Base-by-base conservation (phyloP, 129 eudicot genomes). In the Pittosporum tobira region DNA sequence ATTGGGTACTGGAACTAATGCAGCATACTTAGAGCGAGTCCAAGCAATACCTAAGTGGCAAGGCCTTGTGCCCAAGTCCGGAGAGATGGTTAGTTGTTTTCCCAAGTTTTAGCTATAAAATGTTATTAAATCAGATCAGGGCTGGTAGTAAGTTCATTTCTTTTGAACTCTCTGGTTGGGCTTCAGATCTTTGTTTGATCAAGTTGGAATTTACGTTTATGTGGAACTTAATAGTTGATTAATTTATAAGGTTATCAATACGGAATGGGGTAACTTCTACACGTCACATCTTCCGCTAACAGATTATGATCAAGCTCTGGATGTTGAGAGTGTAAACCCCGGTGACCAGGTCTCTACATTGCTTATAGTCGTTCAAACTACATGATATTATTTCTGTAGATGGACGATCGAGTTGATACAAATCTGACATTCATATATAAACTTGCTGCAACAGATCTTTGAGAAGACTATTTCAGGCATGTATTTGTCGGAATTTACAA, bases 1-100 rank as follows among this genome's bases (percentile, higher is more conserved):
- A 20, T 75, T 88, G 62, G 96, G 96, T 16, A 88, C 96, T 8
- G 96, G 96, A 73, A 84, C 96, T 38, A 88, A 88, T 78, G 96
- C 96, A 59, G 94, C 94, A 24, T 88, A 88, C 72, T 87, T 82
- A 21, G 93, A 82, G 66, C 82, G 88, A 15, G 97, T 79, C 30
- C 61, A 69, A 51, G 93, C 91, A 20, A 88, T 84, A 37, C 94
- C 94, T n/a, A 84, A 89, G 81, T 77, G 81, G 88, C 85, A 89
- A 59, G 93, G 88, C 51, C 78, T 61, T 44, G 81, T 75, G 61
- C 83, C 94, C 15, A 84, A 74, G 74, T 75, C 84, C 1, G 96
- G 94, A 63, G 94, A 81, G 63, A 88, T 84, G 96, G 96, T 88
- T 47, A 37, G 87, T 44, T 6, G 8, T 62, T 48, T 59, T 13